Conservation (phyloP, 805 yeast genomes). For the Naumovozyma baii region DNA sequence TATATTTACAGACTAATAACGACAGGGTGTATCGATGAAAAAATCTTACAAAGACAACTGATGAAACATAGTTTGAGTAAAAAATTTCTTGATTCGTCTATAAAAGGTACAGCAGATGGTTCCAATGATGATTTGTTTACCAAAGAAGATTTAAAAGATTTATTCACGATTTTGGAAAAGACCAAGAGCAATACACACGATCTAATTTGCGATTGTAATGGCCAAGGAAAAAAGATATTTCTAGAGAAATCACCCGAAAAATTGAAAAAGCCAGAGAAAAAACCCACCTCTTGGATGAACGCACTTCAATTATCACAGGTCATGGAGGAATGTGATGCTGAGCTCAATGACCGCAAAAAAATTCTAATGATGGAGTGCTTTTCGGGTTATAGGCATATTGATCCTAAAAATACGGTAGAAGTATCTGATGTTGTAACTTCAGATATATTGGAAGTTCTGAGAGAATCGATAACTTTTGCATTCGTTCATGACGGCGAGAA, state of each 20-base stretch:
- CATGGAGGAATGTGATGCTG: constrained; percentile 15
- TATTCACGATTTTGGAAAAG: constrained; percentile 49
- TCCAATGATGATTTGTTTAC: constrained; percentile 61
- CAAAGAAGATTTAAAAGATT: constrained; percentile 55
- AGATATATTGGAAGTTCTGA: constrained; percentile 10
- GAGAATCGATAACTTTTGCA: constrained; percentile 17
- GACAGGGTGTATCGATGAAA: constrained; percentile 88
- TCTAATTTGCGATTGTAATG: constrained; percentile 54
- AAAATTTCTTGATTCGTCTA: constrained; percentile 44
- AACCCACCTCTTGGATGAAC: constrained; percentile 37
- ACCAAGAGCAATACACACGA: constrained; percentile 69
- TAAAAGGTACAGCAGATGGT: constrained; percentile 19
- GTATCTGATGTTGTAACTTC: constrained; percentile 14
- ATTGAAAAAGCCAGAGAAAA: not conserved
- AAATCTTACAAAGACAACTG: constrained; percentile 83
- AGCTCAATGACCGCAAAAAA: constrained; percentile 26
- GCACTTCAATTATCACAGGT: constrained; percentile 39
- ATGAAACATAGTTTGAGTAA: constrained; percentile 74
- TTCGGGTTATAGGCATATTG: constrained; percentile 51
- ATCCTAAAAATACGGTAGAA: constrained; percentile 32
- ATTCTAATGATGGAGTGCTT: constrained; percentile 49
- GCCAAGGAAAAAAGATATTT: constrained; percentile 37
- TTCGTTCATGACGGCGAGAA: constrained; percentile 19
- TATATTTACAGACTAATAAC: constrained; percentile 75
- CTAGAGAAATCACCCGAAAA: not conserved